Base-by-base conservation (phyloP, 164 flowering plant genomes). In the Tetracentron sinense region DNA sequence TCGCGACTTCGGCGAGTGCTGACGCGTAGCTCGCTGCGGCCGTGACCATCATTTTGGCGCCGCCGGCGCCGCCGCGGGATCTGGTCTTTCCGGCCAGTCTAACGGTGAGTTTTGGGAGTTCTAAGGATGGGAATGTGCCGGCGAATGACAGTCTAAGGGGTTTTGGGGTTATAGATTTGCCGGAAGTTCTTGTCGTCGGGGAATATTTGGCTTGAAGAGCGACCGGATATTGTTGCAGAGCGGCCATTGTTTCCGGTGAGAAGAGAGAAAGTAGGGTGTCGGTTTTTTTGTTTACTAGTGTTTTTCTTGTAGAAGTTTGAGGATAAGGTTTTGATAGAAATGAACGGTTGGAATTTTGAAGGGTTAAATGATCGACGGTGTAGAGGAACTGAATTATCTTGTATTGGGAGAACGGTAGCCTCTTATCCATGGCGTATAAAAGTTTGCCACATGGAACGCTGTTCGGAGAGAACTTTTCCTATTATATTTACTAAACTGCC, bases 1-100 rank as follows among this genome's bases (percentile, higher is more conserved):
- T 54, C 6, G 96, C 96, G n/a, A 86, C 82, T 60, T 90, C 96
- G 27, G 92, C 91, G 0, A 92, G 77, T 0, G 95, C 96, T 33
- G 70, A 1, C 2, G 96, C 96, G 79, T 92, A 92, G 72, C 85
- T 83, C 7, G 67, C 70, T 20, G 96, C 85, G 8, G 84, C 86
- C 6, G 80, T 26, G 56, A 74, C 84, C 28, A 65, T 58, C 94
- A 83, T 85, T 17, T 56, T 72, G 23, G 81, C 79, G 14, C 83
- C 79, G 56, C 49, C 47, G 14, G 71, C 75, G 49, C 74, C 55
- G 54, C 70, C 66, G 47, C 72, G 38, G 55, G 19, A 27, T 35
- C 48, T 56, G 66, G 52, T 31, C 23, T 60, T 72, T 31, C n/a
- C 22, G 63, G 58, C 28, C 51, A 50, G 57, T 22, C 64, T 72